These are phyloP conservation scores for Rubia peregrina DNA, from an alignment of 305 asterid genomes.

Conservation along the genomic window DNA sequence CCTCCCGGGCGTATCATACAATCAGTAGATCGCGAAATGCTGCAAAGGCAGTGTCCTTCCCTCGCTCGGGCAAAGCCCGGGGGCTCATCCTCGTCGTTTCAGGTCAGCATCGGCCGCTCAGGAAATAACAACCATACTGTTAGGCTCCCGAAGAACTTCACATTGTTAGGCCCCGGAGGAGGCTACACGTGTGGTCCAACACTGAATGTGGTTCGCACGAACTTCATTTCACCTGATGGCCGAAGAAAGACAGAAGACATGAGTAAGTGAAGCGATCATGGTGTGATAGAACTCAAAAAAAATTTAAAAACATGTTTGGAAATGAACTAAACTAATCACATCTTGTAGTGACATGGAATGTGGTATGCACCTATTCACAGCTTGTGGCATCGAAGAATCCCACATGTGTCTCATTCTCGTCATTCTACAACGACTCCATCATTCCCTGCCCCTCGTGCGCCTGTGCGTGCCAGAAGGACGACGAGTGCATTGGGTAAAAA, in stretches of 20 bases:
- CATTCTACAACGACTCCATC: slow-evolving; percentile 21
- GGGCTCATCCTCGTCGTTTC: slow-evolving; percentile 17
- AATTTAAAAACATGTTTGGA: background rate
- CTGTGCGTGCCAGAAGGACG: slow-evolving; percentile 19
- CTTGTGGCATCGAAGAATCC: slow-evolving; percentile 10
- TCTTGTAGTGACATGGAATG: slow-evolving; percentile 25
- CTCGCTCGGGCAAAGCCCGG: slow-evolving; percentile 15
- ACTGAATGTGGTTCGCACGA: background rate
- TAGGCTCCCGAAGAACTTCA: slow-evolving; percentile 22
- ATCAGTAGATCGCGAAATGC: slow-evolving; percentile 21
- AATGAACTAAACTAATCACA: background rate
- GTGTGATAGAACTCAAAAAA: background rate
- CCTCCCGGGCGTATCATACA: slow-evolving; percentile 16
- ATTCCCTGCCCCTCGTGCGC: slow-evolving; percentile 22
- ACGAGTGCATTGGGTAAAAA: slow-evolving; percentile 1
- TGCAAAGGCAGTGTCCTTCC: slow-evolving; percentile 14
- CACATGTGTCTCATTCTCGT: slow-evolving; percentile 21
- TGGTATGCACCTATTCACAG: slow-evolving; percentile 20
- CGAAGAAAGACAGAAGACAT: slow-evolving; percentile 13
- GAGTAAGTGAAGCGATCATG: slow-evolving; percentile 7
- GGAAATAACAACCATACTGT: slow-evolving; percentile 16
- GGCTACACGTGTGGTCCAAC: slow-evolving; percentile 24
- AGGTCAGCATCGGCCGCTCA: slow-evolving; percentile 15
- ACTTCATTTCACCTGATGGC: slow-evolving; percentile 10
- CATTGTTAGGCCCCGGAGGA: slow-evolving; percentile 15